Evolutionary conservation across 192 early-diverging fungal genomes (phyloP).

Genomic region (Irineochytrium annulatum): DNA sequence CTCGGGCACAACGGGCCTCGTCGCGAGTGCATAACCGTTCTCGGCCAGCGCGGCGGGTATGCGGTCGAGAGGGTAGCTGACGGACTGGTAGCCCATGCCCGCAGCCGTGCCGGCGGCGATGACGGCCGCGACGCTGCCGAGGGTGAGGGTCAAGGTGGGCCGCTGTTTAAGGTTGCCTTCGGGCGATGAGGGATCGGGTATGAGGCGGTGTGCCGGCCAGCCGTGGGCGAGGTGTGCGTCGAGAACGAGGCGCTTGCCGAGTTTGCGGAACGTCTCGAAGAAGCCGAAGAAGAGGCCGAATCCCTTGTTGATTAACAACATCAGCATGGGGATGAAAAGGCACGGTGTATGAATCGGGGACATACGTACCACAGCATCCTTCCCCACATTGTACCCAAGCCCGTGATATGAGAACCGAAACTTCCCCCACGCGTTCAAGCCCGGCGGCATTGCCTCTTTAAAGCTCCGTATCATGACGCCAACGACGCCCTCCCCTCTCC

Average conservation of each 20-base stretch:
- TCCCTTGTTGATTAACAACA: constrained; percentile 13
- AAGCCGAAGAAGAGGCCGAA: constrained; percentile 52
- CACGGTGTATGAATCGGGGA: constrained; percentile 18
- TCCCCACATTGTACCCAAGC: constrained; percentile 21
- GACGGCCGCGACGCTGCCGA: constrained; percentile 32
- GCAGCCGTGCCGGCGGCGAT: constrained; percentile 41
- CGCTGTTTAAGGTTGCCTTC: not conserved
- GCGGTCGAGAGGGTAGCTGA: constrained; percentile 43
- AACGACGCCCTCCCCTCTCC: constrained; percentile 32
- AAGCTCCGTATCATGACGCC: constrained; percentile 16
- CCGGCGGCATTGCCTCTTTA: constrained; percentile 14
- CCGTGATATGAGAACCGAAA: constrained; percentile 31
- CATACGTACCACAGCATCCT: constrained; percentile 30
- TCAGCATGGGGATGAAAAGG: not conserved
- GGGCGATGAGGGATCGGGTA: not conserved
- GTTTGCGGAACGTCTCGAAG: constrained; percentile 37
- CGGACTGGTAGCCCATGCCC: constrained; percentile 42
- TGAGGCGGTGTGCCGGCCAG: not conserved
- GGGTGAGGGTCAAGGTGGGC: constrained; percentile 11
- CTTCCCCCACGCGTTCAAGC: constrained; percentile 10
- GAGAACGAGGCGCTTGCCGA: constrained; percentile 31
- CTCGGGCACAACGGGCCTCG: too few relatives aligned
- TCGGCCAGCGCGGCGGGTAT: constrained; percentile 15
- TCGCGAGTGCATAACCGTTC: not conserved
- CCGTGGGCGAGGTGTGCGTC: not conserved